A percentile compares a stretch with the other conserved stretches of the same genome.
These are phyloP conservation scores for Massariosphaeria phaeospora DNA, from an alignment of 495 filamentous ascomycete species.

Conservation along the genomic window DNA sequence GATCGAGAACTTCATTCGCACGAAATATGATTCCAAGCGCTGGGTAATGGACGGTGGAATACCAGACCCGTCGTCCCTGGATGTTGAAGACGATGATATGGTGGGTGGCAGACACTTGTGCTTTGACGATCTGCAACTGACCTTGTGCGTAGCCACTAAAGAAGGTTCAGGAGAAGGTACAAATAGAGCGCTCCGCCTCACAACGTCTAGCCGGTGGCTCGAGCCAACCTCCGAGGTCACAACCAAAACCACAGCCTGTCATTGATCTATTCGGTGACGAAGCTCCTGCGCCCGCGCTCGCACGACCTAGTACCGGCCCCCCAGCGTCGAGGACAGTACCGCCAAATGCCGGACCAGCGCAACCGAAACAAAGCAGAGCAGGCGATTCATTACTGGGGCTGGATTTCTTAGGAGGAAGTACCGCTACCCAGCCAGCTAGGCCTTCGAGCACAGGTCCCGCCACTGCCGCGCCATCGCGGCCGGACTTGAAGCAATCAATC, in stretches of 20 bases:
- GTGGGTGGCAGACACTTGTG: slow-evolving; percentile 1
- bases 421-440: slow-evolving; percentile 58
- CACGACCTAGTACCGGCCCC: slow-evolving; percentile 61
- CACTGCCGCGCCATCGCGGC: slow-evolving; percentile 63
- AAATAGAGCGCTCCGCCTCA: slow-evolving; percentile 59
- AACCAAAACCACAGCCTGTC: slow-evolving; percentile 43
- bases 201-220: slow-evolving; percentile 43
- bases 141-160: slow-evolving; percentile 55
- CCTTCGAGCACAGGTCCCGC: slow-evolving; percentile 61
- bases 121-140: not conserved
- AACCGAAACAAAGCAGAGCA: slow-evolving; percentile 61
- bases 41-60: slow-evolving; percentile 97
- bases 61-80: slow-evolving; percentile 83
- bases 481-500: slow-evolving; percentile 95
- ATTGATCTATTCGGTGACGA: slow-evolving; percentile 64
- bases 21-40: slow-evolving; percentile 95
- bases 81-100: slow-evolving; percentile 66
- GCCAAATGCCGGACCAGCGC: slow-evolving; percentile 58
- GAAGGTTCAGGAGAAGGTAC: slow-evolving; percentile 67
- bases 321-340: slow-evolving; percentile 53
- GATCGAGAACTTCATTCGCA: slow-evolving; percentile 98
- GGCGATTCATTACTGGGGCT: slow-evolving; percentile 85
- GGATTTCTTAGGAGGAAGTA: slow-evolving; percentile 83
- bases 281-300: slow-evolving; percentile 52
- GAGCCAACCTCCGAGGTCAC: slow-evolving; percentile 44